Evolutionary conservation across 78 protist species (phyloP), one percentile per base, ranked within the genome.

Genomic region (Dictyostelium purpureum): DNA sequence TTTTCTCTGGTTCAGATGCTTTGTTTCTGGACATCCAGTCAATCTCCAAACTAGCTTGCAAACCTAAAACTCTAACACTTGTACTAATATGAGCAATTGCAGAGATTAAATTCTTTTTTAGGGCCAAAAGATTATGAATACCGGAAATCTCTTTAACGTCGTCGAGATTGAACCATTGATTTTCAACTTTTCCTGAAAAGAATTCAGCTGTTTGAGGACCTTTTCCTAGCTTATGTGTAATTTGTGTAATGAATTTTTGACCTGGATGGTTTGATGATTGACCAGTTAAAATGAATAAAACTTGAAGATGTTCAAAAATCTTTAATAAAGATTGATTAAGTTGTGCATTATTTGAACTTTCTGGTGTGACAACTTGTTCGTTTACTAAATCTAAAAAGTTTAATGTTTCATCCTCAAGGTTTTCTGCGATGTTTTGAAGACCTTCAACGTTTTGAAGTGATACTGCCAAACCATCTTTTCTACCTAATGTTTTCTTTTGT

Each of bases 361-460:
- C 66, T 59, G 92, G 76, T 40, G 57, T 70, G 3, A 85, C 76
- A 10, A 85, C 92, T 49, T 85, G 80, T 85, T 85, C 92, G 45
- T 85, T 85, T 1, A 85, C 82, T 21, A 85, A 54, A 73, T 85
- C 92, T 28, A 85, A 74, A 6, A 85, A 49, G 45, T 85, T 85
- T 33, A 85, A 35, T 5, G 92, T 73, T 33, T 85, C 92, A 21
- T 85, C 92, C 38, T 85, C 92, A 1, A 85, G n/a, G 28, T 28
- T 42, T 26, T 85, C 92, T 18, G 74, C 92, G 59, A 85, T 85
- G n/a, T 85, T 85, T 73, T 85, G 92, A 10, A 85, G 28, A 40
- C 92, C 92, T 43, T 85, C 92, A 6, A 85, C 82, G 57, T 85
- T 85, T 61, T 85, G 92, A 31, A 73, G 43, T 59, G 92, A 85